These are phyloP conservation scores for Basipetospora chlamydospora DNA, from an alignment of 2,329 filamentous ascomycete species.

Conservation along the genomic window DNA sequence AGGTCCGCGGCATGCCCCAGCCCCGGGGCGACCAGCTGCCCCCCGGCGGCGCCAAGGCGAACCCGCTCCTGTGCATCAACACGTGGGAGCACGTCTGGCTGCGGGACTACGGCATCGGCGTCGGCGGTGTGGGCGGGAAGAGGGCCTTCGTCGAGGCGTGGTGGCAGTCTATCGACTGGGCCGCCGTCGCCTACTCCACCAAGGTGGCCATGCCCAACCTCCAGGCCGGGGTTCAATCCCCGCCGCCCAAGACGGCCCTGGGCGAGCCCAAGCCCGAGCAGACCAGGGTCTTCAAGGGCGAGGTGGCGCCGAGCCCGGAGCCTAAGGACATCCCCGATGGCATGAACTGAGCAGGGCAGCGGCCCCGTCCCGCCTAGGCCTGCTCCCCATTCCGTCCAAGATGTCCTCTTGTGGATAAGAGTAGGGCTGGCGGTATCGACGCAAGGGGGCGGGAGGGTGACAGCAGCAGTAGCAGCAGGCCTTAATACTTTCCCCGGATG, in stretches of 20 bases:
- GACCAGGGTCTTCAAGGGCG: background rate
- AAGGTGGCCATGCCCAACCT: background rate
- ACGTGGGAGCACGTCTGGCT: slow-evolving; percentile 95
- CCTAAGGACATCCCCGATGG: no score
- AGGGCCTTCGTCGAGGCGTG: slow-evolving; percentile 58
- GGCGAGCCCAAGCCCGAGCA: slow-evolving; percentile 1
- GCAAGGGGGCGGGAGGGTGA: no score
- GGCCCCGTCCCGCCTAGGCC: no score
- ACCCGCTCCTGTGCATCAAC: slow-evolving; percentile 78
- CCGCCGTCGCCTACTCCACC: slow-evolving; percentile 39
- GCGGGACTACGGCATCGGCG: slow-evolving; percentile 55
- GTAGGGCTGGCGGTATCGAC: background rate
- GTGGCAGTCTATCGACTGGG: slow-evolving; percentile 86
- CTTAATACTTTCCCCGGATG: no score
- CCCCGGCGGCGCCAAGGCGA: slow-evolving; percentile 53
- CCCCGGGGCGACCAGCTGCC: slow-evolving; percentile 23
- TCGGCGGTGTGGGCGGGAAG: slow-evolving; percentile 55
- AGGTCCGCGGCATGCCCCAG: slow-evolving; percentile 13
- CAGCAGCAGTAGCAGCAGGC: no score
- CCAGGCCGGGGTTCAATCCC: no score
- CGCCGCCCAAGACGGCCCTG: background rate
- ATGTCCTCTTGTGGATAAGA: background rate
- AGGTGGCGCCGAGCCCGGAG: background rate
- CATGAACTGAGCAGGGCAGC: no score
- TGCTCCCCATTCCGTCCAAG: no score